A percentile compares a stretch with the other conserved stretches of the same genome.
Conservation (phyloP, 345 rosid species). For the Rhodomyrtus tomentosa region DNA sequence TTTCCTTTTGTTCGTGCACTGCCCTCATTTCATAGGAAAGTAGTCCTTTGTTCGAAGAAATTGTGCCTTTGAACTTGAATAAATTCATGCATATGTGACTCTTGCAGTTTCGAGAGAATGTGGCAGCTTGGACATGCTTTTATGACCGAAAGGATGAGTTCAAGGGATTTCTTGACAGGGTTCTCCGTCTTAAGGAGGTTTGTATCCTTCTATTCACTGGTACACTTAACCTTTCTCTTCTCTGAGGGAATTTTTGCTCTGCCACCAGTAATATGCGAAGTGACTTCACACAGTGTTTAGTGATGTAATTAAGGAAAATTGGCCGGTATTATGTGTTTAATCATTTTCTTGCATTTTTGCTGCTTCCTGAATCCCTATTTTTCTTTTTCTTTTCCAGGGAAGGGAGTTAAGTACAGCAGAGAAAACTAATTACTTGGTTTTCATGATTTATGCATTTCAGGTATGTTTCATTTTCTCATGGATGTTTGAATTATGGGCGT, state of each 20-base stretch:
- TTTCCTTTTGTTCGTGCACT: background rate
- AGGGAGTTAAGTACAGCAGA: constrained; percentile 72
- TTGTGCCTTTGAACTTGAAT: background rate
- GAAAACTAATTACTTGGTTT: constrained; percentile 89
- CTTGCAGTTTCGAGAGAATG: constrained; percentile 93
- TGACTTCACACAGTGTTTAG: background rate
- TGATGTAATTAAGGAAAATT: background rate
- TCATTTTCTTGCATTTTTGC: background rate
- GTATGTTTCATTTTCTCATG: constrained; percentile 27
- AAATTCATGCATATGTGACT: background rate
- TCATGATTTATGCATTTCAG: constrained; percentile 98
- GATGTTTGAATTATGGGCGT: background rate
- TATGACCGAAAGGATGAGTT: constrained; percentile 65
- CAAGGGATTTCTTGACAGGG: constrained; percentile 67
- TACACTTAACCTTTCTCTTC: background rate
- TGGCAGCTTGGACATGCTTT: constrained; percentile 95
- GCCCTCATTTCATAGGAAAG: background rate
- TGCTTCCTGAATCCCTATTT: background rate
- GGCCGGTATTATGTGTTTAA: background rate
- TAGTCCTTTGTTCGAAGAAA: background rate
- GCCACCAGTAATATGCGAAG: background rate
- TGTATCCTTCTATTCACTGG: constrained; percentile 1
- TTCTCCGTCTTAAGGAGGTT: constrained; percentile 87
- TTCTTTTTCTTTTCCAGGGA: constrained; percentile 35
- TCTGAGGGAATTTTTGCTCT: background rate